These are phyloP conservation scores for Aspergillus novoparasiticus DNA, from an alignment of 2,329 filamentous ascomycete species.

Conservation along the genomic window DNA sequence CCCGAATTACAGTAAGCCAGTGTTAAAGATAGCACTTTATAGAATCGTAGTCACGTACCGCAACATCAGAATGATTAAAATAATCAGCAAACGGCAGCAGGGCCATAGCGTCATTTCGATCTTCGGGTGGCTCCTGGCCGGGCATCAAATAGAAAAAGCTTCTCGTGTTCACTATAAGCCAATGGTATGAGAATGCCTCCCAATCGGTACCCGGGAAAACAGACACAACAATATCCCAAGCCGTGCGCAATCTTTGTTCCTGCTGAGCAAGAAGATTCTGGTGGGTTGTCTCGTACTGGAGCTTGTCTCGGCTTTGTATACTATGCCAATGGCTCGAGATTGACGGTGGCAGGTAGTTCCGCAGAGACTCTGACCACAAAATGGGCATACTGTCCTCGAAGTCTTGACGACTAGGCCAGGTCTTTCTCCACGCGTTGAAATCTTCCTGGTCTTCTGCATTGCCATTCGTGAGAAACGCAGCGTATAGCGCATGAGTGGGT, in stretches of 20 bases:
- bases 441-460: constrained; percentile 49
- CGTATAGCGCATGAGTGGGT: constrained; percentile 71
- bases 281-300: constrained; percentile 34
- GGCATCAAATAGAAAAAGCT: constrained; percentile 60
- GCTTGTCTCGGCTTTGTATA: constrained; percentile 26
- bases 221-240: constrained; percentile 50
- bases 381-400: constrained; percentile 62
- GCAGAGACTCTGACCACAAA: constrained; percentile 52
- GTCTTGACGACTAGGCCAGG: constrained; percentile 66
- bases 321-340: constrained; percentile 42
- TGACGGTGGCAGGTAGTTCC: constrained; percentile 40
- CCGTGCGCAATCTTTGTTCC: constrained; percentile 52
- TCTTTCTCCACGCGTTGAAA: constrained; percentile 63
- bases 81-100: constrained; percentile 51
- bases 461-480: constrained; percentile 64
- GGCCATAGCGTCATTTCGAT: constrained; percentile 50
- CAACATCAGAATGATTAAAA: constrained; percentile 49
- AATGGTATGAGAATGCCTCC: constrained; percentile 56
- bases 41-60: constrained; percentile 29
- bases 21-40: neutral
- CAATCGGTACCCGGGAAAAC: constrained; percentile 49
- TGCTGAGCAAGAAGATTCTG: constrained; percentile 54
- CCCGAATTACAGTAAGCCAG: neutral
- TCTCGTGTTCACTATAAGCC: constrained; percentile 63
- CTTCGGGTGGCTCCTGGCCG: constrained; percentile 38